These are phyloP conservation scores for Colletotrichum simmondsii DNA, from an alignment of 2,329 filamentous ascomycete genomes.

Conservation along the genomic window DNA sequence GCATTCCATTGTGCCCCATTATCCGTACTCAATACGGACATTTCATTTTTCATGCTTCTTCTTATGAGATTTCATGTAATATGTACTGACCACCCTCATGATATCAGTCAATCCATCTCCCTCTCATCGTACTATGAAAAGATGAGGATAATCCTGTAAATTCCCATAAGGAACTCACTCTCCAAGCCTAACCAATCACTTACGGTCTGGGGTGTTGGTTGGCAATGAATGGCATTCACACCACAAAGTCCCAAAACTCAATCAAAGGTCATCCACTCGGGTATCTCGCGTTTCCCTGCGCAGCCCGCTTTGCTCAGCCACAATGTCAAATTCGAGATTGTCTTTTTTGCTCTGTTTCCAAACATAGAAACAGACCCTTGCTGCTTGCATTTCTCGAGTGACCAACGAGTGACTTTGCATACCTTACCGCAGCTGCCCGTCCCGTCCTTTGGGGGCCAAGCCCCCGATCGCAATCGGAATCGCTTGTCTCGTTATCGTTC, in stretches of 20 bases:
- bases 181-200: background rate
- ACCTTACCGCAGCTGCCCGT: background rate
- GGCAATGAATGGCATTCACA: too few relatives aligned
- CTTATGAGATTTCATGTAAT: background rate
- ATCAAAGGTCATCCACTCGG: background rate
- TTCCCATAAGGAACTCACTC: background rate
- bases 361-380: constrained; percentile 15
- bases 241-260: background rate
- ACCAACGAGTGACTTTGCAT: background rate
- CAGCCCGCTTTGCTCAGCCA: constrained; percentile 7
- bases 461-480: constrained; percentile 6
- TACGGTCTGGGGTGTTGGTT: background rate
- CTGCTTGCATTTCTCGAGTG: background rate
- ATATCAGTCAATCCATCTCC: background rate
- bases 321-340: background rate
- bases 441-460: background rate
- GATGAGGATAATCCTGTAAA: background rate
- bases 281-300: background rate
- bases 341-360: background rate
- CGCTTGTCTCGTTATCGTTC: background rate
- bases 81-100: background rate
- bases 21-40: background rate
- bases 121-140: background rate
- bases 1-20: background rate
- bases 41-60: background rate